Percentiles rank a stretch among this genome's conserved stretches.
These are phyloP conservation scores for Fusarium euwallaceae DNA, from an alignment of 2,329 filamentous ascomycete species.

Conservation along the genomic window DNA sequence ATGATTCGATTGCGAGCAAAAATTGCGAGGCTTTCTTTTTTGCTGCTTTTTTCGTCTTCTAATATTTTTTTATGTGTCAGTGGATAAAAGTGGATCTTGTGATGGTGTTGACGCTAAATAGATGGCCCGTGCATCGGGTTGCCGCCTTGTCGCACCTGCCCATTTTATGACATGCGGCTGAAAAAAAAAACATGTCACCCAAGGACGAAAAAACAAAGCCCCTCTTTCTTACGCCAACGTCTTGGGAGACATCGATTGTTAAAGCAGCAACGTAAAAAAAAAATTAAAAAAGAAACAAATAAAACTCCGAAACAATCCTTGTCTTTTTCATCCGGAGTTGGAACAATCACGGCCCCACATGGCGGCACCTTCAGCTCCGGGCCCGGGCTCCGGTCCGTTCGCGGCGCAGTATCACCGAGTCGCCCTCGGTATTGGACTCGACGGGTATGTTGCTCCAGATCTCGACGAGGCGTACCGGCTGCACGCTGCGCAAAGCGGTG, in stretches of 20 bases:
- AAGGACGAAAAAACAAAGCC: conserved; percentile 14
- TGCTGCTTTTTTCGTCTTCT: not conserved
- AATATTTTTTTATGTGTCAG: not conserved
- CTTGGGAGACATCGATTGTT: not conserved
- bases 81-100: not conserved
- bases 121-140: conserved; percentile 20
- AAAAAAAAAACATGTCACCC: conserved; percentile 3
- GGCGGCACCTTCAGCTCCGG: conserved; percentile 27
- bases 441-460: conserved; percentile 28
- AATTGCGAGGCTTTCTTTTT: conserved; percentile 36
- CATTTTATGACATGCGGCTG: conserved; percentile 18
- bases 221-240: conserved; percentile 11
- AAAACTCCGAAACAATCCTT: not conserved
- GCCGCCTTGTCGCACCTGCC: conserved; percentile 27
- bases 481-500: conserved; percentile 7
- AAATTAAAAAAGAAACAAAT: not conserved
- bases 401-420: conserved; percentile 30
- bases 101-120: not conserved
- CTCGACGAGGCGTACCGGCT: conserved; percentile 39
- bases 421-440: conserved; percentile 29
- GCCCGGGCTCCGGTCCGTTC: conserved; percentile 21
- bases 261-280: conserved; percentile 43
- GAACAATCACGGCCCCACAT: conserved; percentile 15
- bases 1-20: conserved; percentile 35
- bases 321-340: not conserved